These are phyloP conservation scores for Pseudognaphalium luteoalbum DNA, from an alignment of 129 eudicot genomes.

Conservation along the genomic window DNA sequence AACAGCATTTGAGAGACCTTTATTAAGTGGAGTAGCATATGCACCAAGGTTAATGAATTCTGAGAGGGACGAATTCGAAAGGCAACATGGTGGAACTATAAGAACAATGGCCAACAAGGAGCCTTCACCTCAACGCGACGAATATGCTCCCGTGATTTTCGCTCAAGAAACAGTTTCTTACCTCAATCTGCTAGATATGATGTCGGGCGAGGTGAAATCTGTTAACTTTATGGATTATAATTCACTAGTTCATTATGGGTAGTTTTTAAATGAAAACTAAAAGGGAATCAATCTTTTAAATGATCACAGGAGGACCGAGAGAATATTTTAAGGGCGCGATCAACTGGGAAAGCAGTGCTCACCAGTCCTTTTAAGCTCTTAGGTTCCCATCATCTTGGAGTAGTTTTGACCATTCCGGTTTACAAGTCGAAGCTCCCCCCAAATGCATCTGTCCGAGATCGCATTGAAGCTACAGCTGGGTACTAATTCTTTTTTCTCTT, in stretches of 20 bases:
- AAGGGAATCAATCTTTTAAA: neutral
- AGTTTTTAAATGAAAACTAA: neutral
- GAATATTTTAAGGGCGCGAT: conserved; percentile 80
- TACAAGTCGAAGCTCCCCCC: conserved; percentile 65
- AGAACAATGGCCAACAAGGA: conserved; percentile 70
- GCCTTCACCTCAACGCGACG: conserved; percentile 79
- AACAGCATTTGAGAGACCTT: conserved; percentile 87
- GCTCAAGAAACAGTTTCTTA: conserved; percentile 85
- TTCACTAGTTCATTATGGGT: neutral
- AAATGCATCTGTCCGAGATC: conserved; percentile 61
- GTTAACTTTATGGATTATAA: conserved; percentile 5
- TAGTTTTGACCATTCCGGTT: conserved; percentile 81
- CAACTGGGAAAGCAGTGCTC: conserved; percentile 86
- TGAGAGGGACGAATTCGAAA: conserved; percentile 75
- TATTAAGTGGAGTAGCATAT: conserved; percentile 81
- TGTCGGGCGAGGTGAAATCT: conserved; percentile 85
- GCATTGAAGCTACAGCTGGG: conserved; percentile 80
- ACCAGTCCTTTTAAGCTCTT: conserved; percentile 72
- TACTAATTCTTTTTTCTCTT: conserved; percentile 32
- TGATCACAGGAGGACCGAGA: conserved; percentile 72
- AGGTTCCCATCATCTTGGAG: conserved; percentile 88
- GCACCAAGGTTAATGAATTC: conserved; percentile 63
- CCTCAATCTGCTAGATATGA: conserved; percentile 79
- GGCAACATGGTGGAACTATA: conserved; percentile 70
- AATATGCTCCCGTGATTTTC: conserved; percentile 85